phyloP scores from a whole-genome alignment of 2,329 filamentous ascomycete genomes.

The Aspergillus sp. region DNA sequence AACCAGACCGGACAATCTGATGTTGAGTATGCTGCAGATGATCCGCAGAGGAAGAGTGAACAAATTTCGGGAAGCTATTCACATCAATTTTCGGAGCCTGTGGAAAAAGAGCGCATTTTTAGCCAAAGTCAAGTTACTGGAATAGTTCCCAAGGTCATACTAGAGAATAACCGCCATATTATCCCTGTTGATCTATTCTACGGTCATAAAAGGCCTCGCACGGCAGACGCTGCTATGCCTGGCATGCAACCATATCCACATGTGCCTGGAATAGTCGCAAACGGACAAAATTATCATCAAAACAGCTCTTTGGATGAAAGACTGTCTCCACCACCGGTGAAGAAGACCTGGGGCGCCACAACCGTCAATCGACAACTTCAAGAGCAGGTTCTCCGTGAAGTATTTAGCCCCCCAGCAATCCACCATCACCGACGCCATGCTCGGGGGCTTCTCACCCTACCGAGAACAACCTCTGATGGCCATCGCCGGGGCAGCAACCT shows the following conservation, averaged over 20 bases:
- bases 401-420: conserved; percentile 81
- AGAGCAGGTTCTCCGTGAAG: conserved; percentile 89
- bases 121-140: conserved; percentile 75
- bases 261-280: conserved; percentile 17
- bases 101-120: conserved; percentile 53
- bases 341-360: conserved; percentile 78
- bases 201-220: conserved; percentile 50
- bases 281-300: conserved; percentile 6
- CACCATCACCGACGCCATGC: conserved; percentile 72
- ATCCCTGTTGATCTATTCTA: conserved; percentile 81
- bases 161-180: conserved; percentile 92
- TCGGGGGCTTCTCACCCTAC: conserved; percentile 64
- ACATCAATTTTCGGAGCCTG: conserved; percentile 14
- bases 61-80: conserved; percentile 13
- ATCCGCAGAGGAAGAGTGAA: conserved; percentile 14
- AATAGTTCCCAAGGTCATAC: conserved; percentile 83
- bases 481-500: conserved; percentile 33
- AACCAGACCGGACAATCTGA: conserved; percentile 22
- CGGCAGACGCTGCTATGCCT: conserved; percentile 29
- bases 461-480: conserved; percentile 44
- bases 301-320: conserved; percentile 15
- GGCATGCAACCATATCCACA: conserved; percentile 21
- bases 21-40: conserved; percentile 6
- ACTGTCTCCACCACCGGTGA: conserved; percentile 30
- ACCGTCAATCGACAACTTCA: conserved; percentile 84